Percentiles rank a stretch among this genome's conserved stretches.
Evolutionary conservation across 2,329 filamentous ascomycete species (phyloP).

Genomic region (Neofusicoccum umdonicola): DNA sequence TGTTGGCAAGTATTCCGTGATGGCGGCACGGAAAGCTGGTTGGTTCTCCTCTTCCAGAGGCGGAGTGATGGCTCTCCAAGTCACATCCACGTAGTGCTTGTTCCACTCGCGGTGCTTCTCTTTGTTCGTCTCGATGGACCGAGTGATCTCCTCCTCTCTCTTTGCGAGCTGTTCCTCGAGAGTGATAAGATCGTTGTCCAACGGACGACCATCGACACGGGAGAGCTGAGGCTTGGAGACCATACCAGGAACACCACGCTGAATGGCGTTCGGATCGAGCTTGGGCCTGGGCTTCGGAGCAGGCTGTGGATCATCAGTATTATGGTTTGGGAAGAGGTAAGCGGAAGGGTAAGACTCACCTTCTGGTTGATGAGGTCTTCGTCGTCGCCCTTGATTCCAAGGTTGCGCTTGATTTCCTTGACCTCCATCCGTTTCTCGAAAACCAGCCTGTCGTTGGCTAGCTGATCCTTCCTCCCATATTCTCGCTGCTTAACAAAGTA

Average conservation of each 20-base stretch:
- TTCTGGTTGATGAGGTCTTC: constrained; percentile 91
- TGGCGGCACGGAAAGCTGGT: constrained; percentile 40
- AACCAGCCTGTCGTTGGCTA: constrained; percentile 71
- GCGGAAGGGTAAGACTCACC: constrained; percentile 52
- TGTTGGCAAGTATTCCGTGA: constrained; percentile 43
- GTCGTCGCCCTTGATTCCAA: constrained; percentile 88
- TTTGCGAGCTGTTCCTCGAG: constrained; percentile 76
- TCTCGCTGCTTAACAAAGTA: constrained; percentile 77
- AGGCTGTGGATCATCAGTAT: constrained; percentile 31
- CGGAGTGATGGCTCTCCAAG: constrained; percentile 79
- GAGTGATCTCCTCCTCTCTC: constrained; percentile 75
- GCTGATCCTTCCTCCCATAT: constrained; percentile 70
- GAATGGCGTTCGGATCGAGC: constrained; percentile 57
- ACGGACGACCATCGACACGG: constrained; percentile 65
- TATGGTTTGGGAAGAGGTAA: background rate
- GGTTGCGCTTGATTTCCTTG: constrained; percentile 82
- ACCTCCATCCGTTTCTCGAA: constrained; percentile 80
- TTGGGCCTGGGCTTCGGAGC: constrained; percentile 52
- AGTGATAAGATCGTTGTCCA: constrained; percentile 73
- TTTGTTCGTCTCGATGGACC: constrained; percentile 82
- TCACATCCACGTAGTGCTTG: constrained; percentile 82
- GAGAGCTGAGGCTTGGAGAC: constrained; percentile 41
- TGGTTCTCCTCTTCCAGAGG: constrained; percentile 55
- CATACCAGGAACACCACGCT: constrained; percentile 65
- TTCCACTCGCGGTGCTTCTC: constrained; percentile 92